Percentiles rank a stretch among this genome's conserved stretches.
These are phyloP conservation scores for Gonium pectorale DNA, from an alignment of 139 green algal genomes.

Conservation along the genomic window DNA sequence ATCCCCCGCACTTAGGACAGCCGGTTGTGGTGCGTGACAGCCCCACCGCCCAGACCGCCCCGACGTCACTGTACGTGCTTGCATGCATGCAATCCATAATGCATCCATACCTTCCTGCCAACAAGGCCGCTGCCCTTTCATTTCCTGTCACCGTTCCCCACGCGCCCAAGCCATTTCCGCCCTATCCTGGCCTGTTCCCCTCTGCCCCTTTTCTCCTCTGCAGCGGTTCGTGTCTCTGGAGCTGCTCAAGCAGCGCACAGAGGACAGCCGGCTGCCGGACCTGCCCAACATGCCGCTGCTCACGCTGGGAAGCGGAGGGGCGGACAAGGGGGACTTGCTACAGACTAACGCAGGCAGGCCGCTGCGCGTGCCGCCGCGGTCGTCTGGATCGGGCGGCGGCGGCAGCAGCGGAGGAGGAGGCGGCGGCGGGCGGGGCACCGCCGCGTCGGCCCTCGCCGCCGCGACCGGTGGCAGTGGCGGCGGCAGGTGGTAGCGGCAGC, in stretches of 20 bases:
- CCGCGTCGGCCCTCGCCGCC: not conserved
- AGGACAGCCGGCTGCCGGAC: slow-evolving; percentile 22
- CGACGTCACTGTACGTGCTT: no score
- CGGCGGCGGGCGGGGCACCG: not conserved
- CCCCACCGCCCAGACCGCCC: no score
- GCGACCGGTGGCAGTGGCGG: slow-evolving; percentile 5
- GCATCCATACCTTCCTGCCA: no score
- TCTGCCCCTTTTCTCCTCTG: not conserved
- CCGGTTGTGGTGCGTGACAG: no score
- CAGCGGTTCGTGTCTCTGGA: slow-evolving; percentile 42
- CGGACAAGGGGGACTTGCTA: not conserved
- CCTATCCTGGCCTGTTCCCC: not conserved
- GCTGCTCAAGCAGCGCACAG: slow-evolving; percentile 36
- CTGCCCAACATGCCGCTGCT: not conserved
- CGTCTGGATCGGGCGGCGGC: not conserved
- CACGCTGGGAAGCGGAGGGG: not conserved
- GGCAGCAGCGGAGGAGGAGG: not conserved
- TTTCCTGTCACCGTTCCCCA: not conserved
- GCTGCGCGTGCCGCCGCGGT: slow-evolving; percentile 18
- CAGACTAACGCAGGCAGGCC: slow-evolving; percentile 28
- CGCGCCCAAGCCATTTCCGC: not conserved
- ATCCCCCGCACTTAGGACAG: no score
- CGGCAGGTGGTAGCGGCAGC: not conserved
- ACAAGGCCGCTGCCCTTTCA: no score
- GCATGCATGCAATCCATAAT: no score